A percentile compares a stretch with the other conserved stretches of the same genome.
These are phyloP conservation scores for Alternaria panax DNA, from an alignment of 2,329 filamentous ascomycete genomes.

Conservation along the genomic window DNA sequence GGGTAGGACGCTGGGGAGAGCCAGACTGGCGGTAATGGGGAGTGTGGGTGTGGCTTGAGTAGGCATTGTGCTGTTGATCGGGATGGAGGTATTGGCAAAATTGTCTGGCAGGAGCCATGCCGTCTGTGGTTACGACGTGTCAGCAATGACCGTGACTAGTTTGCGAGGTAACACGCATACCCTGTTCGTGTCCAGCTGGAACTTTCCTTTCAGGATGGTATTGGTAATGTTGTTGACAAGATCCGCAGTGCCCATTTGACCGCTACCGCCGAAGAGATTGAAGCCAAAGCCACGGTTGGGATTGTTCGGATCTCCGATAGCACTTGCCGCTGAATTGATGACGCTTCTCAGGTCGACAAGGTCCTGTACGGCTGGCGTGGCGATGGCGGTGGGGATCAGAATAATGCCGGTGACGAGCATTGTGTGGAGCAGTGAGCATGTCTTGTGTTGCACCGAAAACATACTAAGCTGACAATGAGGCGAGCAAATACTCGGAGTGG, in stretches of 20 bases:
- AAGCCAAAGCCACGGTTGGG: slow-evolving; percentile 39
- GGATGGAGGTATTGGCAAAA: slow-evolving; percentile 3
- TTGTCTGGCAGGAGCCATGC: slow-evolving; percentile 26
- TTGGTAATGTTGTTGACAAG: slow-evolving; percentile 44
- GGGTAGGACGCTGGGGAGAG: slow-evolving; percentile 18
- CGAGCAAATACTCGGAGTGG: slow-evolving; percentile 2
- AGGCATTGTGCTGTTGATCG: slow-evolving; percentile 15
- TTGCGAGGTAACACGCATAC: slow-evolving; percentile 17
- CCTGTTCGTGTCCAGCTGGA: slow-evolving; percentile 41
- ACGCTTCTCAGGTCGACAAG: slow-evolving; percentile 36
- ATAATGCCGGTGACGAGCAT: slow-evolving; percentile 42
- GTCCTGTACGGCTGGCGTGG: slow-evolving; percentile 40
- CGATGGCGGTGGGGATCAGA: slow-evolving; percentile 31
- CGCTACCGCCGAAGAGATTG: slow-evolving; percentile 18
- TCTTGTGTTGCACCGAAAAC: slow-evolving; percentile 3
- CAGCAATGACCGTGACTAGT: neutral
- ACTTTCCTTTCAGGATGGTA: slow-evolving; percentile 41
- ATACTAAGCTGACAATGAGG: slow-evolving; percentile 18
- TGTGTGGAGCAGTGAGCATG: slow-evolving; percentile 10
- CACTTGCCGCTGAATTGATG: slow-evolving; percentile 38
- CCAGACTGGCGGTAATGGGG: slow-evolving; percentile 26
- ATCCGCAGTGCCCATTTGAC: slow-evolving; percentile 40
- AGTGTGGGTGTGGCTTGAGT: slow-evolving; percentile 20
- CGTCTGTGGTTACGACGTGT: slow-evolving; percentile 17
- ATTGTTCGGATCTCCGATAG: slow-evolving; percentile 39